phyloP scores from a whole-genome alignment of 352 stramenopile genomes.

The Phytophthora vignae region DNA sequence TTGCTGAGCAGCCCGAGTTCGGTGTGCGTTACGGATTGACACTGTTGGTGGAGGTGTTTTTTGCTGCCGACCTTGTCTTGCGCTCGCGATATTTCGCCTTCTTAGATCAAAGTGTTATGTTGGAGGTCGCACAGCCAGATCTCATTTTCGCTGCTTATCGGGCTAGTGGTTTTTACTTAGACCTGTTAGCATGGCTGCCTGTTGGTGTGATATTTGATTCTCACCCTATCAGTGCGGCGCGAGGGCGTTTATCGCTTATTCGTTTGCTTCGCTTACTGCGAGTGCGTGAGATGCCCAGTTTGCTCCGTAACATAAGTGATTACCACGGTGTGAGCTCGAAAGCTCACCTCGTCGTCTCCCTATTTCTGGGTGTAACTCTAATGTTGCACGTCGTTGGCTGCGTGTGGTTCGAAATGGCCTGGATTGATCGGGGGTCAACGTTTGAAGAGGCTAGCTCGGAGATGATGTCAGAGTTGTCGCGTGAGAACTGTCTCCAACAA shows the following conservation, averaged over 20 bases:
- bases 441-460: slow-evolving; percentile 3
- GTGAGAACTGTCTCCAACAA: slow-evolving; percentile 55
- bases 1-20: slow-evolving; percentile 44
- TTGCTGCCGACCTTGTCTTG: slow-evolving; percentile 57
- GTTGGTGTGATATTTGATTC: slow-evolving; percentile 61
- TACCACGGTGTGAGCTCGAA: slow-evolving; percentile 74
- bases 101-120: slow-evolving; percentile 69
- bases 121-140: slow-evolving; percentile 57
- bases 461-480: slow-evolving; percentile 13
- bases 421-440: slow-evolving; percentile 18
- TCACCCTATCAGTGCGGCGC: slow-evolving; percentile 17
- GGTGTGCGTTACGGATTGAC: slow-evolving; percentile 47
- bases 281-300: slow-evolving; percentile 46
- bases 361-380: slow-evolving; percentile 63
- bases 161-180: slow-evolving; percentile 57
- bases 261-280: slow-evolving; percentile 59
- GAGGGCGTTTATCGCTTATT: slow-evolving; percentile 55
- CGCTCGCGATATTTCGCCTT: slow-evolving; percentile 65
- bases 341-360: slow-evolving; percentile 46
- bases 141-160: slow-evolving; percentile 76
- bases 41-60: slow-evolving; percentile 62
- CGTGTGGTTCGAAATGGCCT: slow-evolving; percentile 76
- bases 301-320: slow-evolving; percentile 64
- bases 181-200: slow-evolving; percentile 58
- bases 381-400: slow-evolving; percentile 71